Evolutionary conservation across 164 flowering plant species (phyloP), one percentile per base, ranked within the genome.

Genomic region (Magnolia sinica): DNA sequence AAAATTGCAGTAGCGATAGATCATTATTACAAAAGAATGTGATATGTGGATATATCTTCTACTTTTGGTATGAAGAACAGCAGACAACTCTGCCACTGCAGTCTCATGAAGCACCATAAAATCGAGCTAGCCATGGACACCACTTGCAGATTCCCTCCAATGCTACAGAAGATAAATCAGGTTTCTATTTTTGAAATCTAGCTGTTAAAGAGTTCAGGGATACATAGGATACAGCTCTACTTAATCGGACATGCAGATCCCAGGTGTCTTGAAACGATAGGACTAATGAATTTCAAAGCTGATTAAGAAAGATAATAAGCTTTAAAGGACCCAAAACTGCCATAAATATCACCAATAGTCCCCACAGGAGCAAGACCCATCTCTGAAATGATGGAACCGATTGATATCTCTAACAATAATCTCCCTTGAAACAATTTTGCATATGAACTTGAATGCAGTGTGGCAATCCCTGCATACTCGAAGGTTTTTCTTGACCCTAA

Each of bases 361-460:
- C 19, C 76, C 68, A 27, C 80, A 78, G 31, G 80, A 78, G 61
- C 80, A 78, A 4, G 67, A 73, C 7, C 80, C 80, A 37, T 78
- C 77, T 74, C 68, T 78, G 50, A 78, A 78, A 69, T 78, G 80
- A 69, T 74, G 80, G 73, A 78, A 78, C 29, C 80, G 68, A 69
- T 78, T 78, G 22, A 73, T 78, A 50, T 78, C 80, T 69, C 80
- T 78, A 50, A 78, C 29, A 69, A 78, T 78, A 68, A 78, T 78
- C 68, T 78, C 76, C 73, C 80, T 73, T 7, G 80, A 78, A 73
- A 68, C 80, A 78, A 78, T 78, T 63, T 52, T 73, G 68, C 80
- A 67, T 45, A 78, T 69, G 63, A 52, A 78, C 73, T 78, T 78
- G 67, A 78, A 78, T 55, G 80, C 80, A 29, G 68, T 59, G 55